Conservation (phyloP, 1,139 yeast genomes). For the Taphrina confusa region DNA sequence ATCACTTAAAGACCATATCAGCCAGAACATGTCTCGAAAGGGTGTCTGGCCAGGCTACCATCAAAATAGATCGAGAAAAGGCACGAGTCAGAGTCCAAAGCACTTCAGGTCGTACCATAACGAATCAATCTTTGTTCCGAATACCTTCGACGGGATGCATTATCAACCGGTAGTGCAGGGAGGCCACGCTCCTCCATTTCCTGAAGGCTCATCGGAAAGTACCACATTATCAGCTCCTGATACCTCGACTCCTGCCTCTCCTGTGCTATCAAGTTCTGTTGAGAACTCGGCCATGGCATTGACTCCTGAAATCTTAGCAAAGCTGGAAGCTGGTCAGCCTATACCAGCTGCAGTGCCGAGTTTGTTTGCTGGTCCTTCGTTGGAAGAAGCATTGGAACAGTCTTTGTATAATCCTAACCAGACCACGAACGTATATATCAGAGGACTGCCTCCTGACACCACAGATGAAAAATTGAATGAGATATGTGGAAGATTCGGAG, state of each 20-base stretch:
- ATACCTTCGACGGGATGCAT: no score
- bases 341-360: slow-evolving; percentile 36
- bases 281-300: background rate
- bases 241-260: no score
- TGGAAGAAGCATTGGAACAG: slow-evolving; percentile 38
- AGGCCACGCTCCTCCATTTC: no score
- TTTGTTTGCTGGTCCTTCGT: slow-evolving; percentile 31
- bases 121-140: no score
- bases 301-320: slow-evolving; percentile 5
- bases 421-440: slow-evolving; percentile 44
- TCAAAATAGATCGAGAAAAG: background rate
- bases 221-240: no score
- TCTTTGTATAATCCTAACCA: slow-evolving; percentile 41
- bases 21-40: background rate
- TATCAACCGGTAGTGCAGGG: no score
- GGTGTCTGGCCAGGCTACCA: background rate
- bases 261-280: no score
- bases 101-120: no score
- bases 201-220: no score
- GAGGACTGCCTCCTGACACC: slow-evolving; percentile 42
- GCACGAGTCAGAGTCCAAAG: background rate
- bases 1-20: background rate
- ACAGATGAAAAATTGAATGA: slow-evolving; percentile 41
- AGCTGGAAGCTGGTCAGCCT: slow-evolving; percentile 5
- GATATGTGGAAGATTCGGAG: slow-evolving; percentile 41